phyloP scores from a whole-genome alignment of 1,139 yeast species.

The Candida sp. region DNA sequence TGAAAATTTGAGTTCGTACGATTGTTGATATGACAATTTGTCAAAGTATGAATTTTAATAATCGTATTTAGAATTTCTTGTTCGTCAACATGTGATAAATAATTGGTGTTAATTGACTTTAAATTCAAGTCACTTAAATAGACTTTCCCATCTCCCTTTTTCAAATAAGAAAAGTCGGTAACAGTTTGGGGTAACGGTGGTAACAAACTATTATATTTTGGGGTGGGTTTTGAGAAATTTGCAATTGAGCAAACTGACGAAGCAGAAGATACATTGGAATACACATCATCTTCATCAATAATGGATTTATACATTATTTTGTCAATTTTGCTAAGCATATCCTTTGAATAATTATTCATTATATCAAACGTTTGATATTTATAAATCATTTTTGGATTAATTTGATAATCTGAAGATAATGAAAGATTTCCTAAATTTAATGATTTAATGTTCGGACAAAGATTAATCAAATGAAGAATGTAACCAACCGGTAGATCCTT shows the following conservation, averaged over 20 bases:
- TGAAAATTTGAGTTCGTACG: constrained; percentile 6
- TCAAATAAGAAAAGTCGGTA: constrained; percentile 23
- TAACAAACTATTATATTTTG: constrained; percentile 34
- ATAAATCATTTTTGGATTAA: constrained; percentile 26
- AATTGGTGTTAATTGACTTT: constrained; percentile 32
- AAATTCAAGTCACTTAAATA: constrained; percentile 41
- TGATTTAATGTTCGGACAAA: constrained; percentile 53
- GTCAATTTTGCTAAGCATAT: constrained; percentile 20
- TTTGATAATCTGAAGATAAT: constrained; percentile 57
- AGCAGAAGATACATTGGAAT: constrained; percentile 19
- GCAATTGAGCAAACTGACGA: constrained; percentile 29
- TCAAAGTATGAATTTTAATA: constrained; percentile 18
- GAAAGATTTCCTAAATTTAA: constrained; percentile 55
- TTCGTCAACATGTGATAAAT: constrained; percentile 32
- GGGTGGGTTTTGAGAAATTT: constrained; percentile 24
- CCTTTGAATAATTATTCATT: constrained; percentile 35
- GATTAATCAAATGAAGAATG: constrained; percentile 53
- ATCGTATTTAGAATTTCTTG: constrained; percentile 33
- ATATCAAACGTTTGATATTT: constrained; percentile 40
- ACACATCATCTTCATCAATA: constrained; percentile 11
- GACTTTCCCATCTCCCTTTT: constrained; percentile 37
- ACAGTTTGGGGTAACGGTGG: constrained; percentile 33
- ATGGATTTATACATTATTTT: constrained; percentile 14
- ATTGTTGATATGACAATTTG: constrained; percentile 8
- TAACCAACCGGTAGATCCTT: constrained; percentile 72